Conservation (phyloP, 495 filamentous ascomycete species). For the Chaetomium fimeti region DNA sequence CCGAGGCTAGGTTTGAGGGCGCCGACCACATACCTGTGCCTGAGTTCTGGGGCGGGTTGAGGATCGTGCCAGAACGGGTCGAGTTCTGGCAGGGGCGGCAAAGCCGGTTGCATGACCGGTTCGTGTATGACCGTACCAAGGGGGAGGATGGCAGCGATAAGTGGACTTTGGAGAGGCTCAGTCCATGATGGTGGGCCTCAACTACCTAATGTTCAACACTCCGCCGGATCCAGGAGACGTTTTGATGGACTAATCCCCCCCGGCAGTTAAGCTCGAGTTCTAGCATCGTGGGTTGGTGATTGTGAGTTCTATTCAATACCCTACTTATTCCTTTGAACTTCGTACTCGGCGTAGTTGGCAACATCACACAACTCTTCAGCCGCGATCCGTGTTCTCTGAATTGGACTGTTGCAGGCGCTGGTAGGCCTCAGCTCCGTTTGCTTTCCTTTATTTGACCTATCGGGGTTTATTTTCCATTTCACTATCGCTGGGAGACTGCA, state of each 20-base stretch:
- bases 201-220: not conserved
- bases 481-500: not conserved
- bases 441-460: not conserved
- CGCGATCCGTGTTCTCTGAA: not conserved
- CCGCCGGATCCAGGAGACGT: not conserved
- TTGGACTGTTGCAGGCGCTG: not conserved
- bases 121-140: constrained; percentile 66
- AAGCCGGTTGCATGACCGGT: constrained; percentile 89
- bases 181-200: constrained; percentile 45
- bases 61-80: constrained; percentile 78
- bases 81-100: constrained; percentile 95
- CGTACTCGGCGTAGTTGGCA: not conserved
- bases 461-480: not conserved
- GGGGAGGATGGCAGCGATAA: constrained; percentile 38
- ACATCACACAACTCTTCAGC: not conserved
- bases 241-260: not conserved
- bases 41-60: constrained; percentile 89
- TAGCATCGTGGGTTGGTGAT: not conserved
- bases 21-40: constrained; percentile 80
- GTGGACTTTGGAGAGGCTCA: constrained; percentile 62
- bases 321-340: not conserved
- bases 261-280: not conserved
- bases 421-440: not conserved
- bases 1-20: constrained; percentile 69
- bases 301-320: not conserved